Evolutionary conservation across 2,329 filamentous ascomycete species (phyloP).

Genomic region (Furcasterigmium sp.): DNA sequence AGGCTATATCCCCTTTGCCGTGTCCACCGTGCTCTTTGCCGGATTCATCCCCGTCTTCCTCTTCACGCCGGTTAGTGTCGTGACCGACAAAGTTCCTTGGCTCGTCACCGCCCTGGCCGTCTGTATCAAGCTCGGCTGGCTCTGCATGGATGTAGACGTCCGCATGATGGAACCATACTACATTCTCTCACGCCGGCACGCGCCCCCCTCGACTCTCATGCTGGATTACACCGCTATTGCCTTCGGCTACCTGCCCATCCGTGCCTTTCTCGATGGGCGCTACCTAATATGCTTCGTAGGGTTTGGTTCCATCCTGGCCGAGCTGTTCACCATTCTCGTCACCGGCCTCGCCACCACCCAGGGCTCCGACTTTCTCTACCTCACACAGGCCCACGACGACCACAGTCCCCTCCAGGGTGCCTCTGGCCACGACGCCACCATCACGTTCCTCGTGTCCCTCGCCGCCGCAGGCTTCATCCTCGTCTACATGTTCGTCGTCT

Average conservation of each 20-base stretch:
- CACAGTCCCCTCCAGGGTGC: neutral
- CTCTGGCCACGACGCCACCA: conserved; percentile 53
- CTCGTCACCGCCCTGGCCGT: conserved; percentile 61
- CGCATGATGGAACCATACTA: conserved; percentile 74
- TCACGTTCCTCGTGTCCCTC: conserved; percentile 64
- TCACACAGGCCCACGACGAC: conserved; percentile 12
- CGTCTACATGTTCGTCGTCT: conserved; percentile 57
- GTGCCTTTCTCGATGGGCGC: conserved; percentile 59
- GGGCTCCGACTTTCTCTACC: conserved; percentile 52
- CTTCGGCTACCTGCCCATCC: conserved; percentile 59
- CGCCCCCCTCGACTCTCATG: conserved; percentile 59
- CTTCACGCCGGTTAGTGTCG: conserved; percentile 47
- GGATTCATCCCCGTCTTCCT: conserved; percentile 56
- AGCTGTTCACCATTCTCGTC: conserved; percentile 66
- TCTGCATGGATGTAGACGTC: conserved; percentile 61
- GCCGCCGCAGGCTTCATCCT: conserved; percentile 58
- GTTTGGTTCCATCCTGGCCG: conserved; percentile 65
- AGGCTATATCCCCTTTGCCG: conserved; percentile 56
- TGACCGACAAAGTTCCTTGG: conserved; percentile 61
- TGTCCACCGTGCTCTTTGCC: conserved; percentile 50
- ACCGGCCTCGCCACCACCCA: conserved; percentile 61
- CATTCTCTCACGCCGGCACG: conserved; percentile 60
- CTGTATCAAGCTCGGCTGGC: conserved; percentile 63
- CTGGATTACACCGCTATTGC: conserved; percentile 71
- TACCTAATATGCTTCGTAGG: conserved; percentile 63